Conservation (phyloP, 202 grass and related monocot species). For the Elaeis oleifera region DNA sequence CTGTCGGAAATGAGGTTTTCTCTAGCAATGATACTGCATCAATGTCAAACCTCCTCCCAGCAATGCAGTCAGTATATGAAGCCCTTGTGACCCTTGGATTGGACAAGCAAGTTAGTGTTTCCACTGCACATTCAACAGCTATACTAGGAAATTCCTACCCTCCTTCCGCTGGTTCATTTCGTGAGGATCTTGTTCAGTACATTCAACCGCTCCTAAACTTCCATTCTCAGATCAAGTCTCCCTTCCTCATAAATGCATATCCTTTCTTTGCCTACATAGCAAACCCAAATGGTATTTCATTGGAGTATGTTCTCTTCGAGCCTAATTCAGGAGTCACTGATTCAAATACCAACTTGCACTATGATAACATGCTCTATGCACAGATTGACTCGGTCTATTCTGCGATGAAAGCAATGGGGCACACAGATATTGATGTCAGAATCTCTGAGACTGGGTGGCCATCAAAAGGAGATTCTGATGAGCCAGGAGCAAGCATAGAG, state of each 20-base stretch:
- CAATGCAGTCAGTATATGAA: slow-evolving; percentile 60
- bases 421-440: slow-evolving; percentile 49
- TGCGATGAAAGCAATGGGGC: slow-evolving; percentile 77
- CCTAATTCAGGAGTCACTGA: slow-evolving; percentile 62
- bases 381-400: slow-evolving; percentile 93
- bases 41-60: slow-evolving; percentile 58
- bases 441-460: slow-evolving; percentile 96
- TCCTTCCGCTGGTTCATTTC: slow-evolving; percentile 67
- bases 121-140: slow-evolving; percentile 67
- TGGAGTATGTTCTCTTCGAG: slow-evolving; percentile 88
- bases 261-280: slow-evolving; percentile 93
- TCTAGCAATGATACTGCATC: slow-evolving; percentile 28
- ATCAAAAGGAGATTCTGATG: slow-evolving; percentile 75
- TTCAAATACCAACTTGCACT: slow-evolving; percentile 44
- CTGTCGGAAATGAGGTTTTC: slow-evolving; percentile 83
- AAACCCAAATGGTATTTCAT: slow-evolving; percentile 35
- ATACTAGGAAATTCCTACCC: slow-evolving; percentile 65
- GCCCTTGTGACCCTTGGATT: slow-evolving; percentile 45
- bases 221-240: slow-evolving; percentile 44
- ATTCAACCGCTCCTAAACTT: slow-evolving; percentile 68
- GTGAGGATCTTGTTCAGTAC: slow-evolving; percentile 49
- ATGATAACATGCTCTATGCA: slow-evolving; percentile 96
- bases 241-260: slow-evolving; percentile 88
- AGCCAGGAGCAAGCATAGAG: slow-evolving; percentile 58
- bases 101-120: slow-evolving; percentile 42